Percentiles rank a stretch among this genome's conserved stretches.
phyloP scores from a whole-genome alignment of 2,329 filamentous ascomycete genomes.

The Fusarium camptoceras region DNA sequence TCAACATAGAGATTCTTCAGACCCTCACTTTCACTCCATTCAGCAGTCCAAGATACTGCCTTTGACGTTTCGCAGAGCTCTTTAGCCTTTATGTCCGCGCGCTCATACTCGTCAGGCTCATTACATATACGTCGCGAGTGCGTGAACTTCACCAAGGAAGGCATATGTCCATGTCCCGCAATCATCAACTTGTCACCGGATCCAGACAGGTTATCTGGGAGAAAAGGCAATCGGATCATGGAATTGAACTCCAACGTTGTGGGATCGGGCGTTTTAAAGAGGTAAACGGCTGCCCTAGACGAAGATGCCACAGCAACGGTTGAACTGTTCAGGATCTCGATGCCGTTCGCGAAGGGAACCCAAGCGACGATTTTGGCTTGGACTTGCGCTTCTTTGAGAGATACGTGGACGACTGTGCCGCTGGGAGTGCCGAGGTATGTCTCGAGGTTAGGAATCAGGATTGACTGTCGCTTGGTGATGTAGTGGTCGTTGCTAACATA shows the following conservation, averaged over 20 bases:
- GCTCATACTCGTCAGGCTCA: constrained; percentile 43
- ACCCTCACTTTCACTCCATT: constrained; percentile 52
- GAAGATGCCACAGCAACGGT: constrained; percentile 55
- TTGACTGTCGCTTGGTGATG: constrained; percentile 46
- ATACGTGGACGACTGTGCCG: constrained; percentile 54
- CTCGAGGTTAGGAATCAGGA: constrained; percentile 49
- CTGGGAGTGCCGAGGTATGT: constrained; percentile 50
- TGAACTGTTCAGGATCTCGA: constrained; percentile 54
- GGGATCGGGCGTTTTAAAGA: constrained; percentile 15
- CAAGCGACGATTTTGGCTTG: constrained; percentile 48
- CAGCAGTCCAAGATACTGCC: constrained; percentile 48
- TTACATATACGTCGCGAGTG: constrained; percentile 52
- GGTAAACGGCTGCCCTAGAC: constrained; percentile 23
- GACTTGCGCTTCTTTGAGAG: constrained; percentile 19
- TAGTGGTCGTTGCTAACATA: constrained; percentile 57
- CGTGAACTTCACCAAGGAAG: constrained; percentile 49
- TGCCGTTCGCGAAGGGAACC: constrained; percentile 57
- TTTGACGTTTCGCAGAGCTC: constrained; percentile 2
- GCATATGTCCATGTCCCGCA: constrained; percentile 55
- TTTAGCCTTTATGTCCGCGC: constrained; percentile 17
- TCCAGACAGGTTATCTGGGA: constrained; percentile 56
- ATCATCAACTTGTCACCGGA: constrained; percentile 51
- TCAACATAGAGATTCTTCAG: constrained; percentile 51
- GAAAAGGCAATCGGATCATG: constrained; percentile 49
- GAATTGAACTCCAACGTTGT: constrained; percentile 4